These are phyloP conservation scores for Elongisporangium anandrum DNA, from an alignment of 352 stramenopile species.

Conservation along the genomic window DNA sequence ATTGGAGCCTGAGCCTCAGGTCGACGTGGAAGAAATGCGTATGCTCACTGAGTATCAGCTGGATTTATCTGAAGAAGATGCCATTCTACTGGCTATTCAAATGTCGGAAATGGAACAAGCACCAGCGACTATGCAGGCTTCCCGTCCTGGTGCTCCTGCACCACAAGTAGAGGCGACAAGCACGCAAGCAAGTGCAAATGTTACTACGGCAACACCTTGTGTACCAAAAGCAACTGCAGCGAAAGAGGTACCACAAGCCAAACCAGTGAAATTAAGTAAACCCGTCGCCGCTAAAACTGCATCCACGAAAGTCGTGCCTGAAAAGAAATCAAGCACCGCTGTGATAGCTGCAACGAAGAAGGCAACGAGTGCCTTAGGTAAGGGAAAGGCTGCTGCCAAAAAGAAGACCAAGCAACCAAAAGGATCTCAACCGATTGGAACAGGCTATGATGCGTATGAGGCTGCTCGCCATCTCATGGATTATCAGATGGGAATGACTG, in stretches of 20 bases:
- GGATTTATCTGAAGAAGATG: conserved; percentile 72
- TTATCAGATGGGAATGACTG: conserved; percentile 26
- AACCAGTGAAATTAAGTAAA: neutral
- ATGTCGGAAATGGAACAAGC: conserved; percentile 36
- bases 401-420: conserved; percentile 6
- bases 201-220: neutral
- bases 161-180: neutral
- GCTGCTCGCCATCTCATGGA: conserved; percentile 14
- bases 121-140: neutral
- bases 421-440: neutral
- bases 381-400: conserved; percentile 6
- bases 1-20: conserved; percentile 5
- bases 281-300: neutral
- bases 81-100: conserved; percentile 53
- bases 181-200: neutral
- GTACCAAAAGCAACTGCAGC: neutral
- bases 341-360: conserved; percentile 3
- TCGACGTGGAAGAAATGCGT: conserved; percentile 29
- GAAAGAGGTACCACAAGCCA: conserved; percentile 2
- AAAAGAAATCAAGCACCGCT: neutral
- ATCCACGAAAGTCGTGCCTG: neutral
- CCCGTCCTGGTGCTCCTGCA: neutral
- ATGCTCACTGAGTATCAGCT: conserved; percentile 66
- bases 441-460: neutral
- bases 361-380: neutral